These are phyloP conservation scores for Paraphoma chrysanthemicola DNA, from an alignment of 2,329 filamentous ascomycete species.

Conservation along the genomic window DNA sequence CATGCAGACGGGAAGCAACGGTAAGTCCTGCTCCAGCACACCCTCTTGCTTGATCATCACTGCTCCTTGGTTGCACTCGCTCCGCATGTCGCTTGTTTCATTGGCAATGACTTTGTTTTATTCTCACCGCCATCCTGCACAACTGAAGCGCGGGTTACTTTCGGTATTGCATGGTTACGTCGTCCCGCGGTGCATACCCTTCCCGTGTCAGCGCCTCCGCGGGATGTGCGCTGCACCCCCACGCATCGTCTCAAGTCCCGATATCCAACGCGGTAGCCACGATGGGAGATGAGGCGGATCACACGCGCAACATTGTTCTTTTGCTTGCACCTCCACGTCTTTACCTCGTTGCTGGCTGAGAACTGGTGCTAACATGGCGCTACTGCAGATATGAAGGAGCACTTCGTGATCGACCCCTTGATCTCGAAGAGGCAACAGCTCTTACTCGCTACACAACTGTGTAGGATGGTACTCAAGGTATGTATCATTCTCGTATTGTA, in stretches of 20 bases:
- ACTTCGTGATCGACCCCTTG: conserved; percentile 97
- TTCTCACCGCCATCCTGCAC: conserved; percentile 20
- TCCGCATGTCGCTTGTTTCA: conserved; percentile 3
- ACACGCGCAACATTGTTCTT: conserved; percentile 15
- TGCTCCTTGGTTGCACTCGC: conserved; percentile 2
- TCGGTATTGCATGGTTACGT: conserved; percentile 21
- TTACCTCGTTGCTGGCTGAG: conserved; percentile 12
- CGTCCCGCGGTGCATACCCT: conserved; percentile 25
- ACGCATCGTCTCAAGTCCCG: conserved; percentile 24
- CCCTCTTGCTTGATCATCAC: no score
- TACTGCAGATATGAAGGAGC: conserved; percentile 84
- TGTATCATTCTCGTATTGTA: conserved; percentile 32
- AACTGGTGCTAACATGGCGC: conserved; percentile 33
- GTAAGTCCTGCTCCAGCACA: conserved; percentile 53
- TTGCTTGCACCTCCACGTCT: conserved; percentile 10
- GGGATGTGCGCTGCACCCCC: conserved; percentile 31
- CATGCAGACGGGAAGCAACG: conserved; percentile 92
- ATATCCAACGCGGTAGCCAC: conserved; percentile 17
- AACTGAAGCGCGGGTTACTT: conserved; percentile 10
- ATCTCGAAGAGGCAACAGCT: conserved; percentile 99
- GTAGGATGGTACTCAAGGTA: conserved; percentile 79
- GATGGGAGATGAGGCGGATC: conserved; percentile 11
- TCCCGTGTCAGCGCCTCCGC: conserved; percentile 23
- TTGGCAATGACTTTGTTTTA: conserved; percentile 11
- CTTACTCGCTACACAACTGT: conserved; percentile 93